These are phyloP conservation scores for Plectosphaerella sp. DNA, from an alignment of 2,329 filamentous ascomycete species.

Conservation along the genomic window DNA sequence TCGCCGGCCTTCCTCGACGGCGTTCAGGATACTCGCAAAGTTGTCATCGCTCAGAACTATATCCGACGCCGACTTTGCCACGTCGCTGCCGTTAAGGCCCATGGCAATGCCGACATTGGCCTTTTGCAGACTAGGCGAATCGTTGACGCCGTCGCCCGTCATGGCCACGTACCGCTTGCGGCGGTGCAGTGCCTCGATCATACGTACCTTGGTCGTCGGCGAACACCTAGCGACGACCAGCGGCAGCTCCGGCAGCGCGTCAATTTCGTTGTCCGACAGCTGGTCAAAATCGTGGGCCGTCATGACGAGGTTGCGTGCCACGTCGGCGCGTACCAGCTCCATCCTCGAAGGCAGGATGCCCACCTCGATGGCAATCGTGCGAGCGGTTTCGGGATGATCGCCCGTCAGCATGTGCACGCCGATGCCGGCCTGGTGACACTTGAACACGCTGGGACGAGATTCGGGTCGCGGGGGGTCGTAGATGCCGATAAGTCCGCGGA, in stretches of 20 bases:
- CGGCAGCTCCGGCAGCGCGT: conserved; percentile 56
- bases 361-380: conserved; percentile 55
- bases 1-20: conserved; percentile 60
- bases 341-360: conserved; percentile 50
- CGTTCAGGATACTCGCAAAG: conserved; percentile 41
- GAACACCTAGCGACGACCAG: conserved; percentile 68
- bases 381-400: conserved; percentile 57
- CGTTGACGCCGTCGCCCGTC: conserved; percentile 69
- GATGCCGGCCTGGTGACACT: conserved; percentile 55
- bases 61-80: conserved; percentile 61
- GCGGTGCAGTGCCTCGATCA: conserved; percentile 70
- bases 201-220: conserved; percentile 66
- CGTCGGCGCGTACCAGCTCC: conserved; percentile 42
- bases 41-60: conserved; percentile 69
- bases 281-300: conserved; percentile 60
- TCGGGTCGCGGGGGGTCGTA: conserved; percentile 66
- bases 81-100: conserved; percentile 62
- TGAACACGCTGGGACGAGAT: conserved; percentile 46
- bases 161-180: conserved; percentile 59
- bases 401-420: conserved; percentile 63
- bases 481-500: conserved; percentile 62
- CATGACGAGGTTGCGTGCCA: conserved; percentile 55
- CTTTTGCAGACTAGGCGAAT: conserved; percentile 61
- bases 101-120: conserved; percentile 69
- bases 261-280: conserved; percentile 57